Evolutionary conservation across 2,329 filamentous ascomycete genomes (phyloP), one percentile per base, ranked within the genome.

Genomic region (Colletotrichum sp.): DNA sequence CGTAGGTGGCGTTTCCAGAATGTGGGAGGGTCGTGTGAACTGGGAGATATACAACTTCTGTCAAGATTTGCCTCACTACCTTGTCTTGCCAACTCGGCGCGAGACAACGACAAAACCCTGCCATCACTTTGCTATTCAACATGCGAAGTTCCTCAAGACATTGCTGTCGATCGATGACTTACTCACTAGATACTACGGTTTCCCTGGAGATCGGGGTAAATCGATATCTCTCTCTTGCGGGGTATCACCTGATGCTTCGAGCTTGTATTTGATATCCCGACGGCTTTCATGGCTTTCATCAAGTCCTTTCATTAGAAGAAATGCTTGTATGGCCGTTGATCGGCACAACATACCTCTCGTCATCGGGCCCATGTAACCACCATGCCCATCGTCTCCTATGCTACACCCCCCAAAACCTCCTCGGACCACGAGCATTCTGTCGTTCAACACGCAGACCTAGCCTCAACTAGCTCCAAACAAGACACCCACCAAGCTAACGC

Each of bases 401-500:
- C 44, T 13, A 13, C 4, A 13, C 44, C 18, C n/a, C 44, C 44
- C 6, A 21, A 52, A 13, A 52, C 6, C 10, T 13, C 44, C 44
- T 52, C 44, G 12, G 44, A 52, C 44, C 44, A 24, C 44, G n/a
- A 21, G n/a, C 44, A 52, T 52, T 52, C 44, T 8, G 44, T 21
- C 12, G 44, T 52, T 52, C 0, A 52, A 21, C 1, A 0, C 2
- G n/a, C 44, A 52, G n/a, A 52, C 10, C 44, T 52, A 52, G 44
- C 10, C 44, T 21, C 44, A 52, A 52, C 44, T 52, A 52, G 44
- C 44, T 52, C 44, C 44, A 52, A 52, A 52, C n/a, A 52, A 52
- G 44, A 52, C 44, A 52, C 44, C 44, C 44, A 52, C 44, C 44
- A 52, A 52, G 44, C 44, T 52, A 52, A 52, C 44, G n/a, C 44